These are phyloP conservation scores for Onygenales sp. DNA, from an alignment of 2,329 filamentous ascomycete species.

Conservation along the genomic window DNA sequence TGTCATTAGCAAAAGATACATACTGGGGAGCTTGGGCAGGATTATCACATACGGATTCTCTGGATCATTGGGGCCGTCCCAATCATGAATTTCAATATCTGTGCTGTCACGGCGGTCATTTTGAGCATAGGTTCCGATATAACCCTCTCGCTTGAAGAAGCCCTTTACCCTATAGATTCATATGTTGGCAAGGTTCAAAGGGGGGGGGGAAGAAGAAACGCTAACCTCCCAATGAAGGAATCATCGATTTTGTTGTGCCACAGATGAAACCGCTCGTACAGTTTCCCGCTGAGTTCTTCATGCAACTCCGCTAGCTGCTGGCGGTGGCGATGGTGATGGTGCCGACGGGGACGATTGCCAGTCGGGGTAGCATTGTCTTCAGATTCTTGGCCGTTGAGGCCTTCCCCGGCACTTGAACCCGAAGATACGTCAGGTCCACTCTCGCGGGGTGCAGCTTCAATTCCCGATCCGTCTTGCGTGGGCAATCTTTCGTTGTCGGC, in stretches of 20 bases:
- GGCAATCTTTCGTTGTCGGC: too few relatives aligned
- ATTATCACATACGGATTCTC: conserved; percentile 18
- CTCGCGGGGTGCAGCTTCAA: too few relatives aligned
- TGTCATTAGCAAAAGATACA: neutral
- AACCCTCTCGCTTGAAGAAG: conserved; percentile 17
- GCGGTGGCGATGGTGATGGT: neutral
- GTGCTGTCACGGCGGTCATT: conserved; percentile 14
- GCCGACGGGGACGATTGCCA: neutral
- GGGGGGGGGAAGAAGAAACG: neutral
- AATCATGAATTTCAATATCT: conserved; percentile 22
- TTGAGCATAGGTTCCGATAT: conserved; percentile 17
- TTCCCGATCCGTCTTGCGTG: too few relatives aligned
- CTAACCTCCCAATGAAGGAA: neutral
- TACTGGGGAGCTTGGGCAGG: neutral
- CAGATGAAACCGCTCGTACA: neutral
- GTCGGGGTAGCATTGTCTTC: too few relatives aligned
- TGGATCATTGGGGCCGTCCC: conserved; percentile 20
- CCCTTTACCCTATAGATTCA: conserved; percentile 11
- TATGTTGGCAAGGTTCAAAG: neutral
- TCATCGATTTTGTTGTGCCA: neutral
- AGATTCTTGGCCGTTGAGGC: too few relatives aligned
- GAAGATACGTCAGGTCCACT: too few relatives aligned
- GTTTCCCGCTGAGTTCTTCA: neutral
- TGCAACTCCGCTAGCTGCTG: neutral
- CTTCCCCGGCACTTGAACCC: too few relatives aligned